These are phyloP conservation scores for Lecanicillium sp. DNA, from an alignment of 2,329 filamentous ascomycete genomes.

Conservation along the genomic window DNA sequence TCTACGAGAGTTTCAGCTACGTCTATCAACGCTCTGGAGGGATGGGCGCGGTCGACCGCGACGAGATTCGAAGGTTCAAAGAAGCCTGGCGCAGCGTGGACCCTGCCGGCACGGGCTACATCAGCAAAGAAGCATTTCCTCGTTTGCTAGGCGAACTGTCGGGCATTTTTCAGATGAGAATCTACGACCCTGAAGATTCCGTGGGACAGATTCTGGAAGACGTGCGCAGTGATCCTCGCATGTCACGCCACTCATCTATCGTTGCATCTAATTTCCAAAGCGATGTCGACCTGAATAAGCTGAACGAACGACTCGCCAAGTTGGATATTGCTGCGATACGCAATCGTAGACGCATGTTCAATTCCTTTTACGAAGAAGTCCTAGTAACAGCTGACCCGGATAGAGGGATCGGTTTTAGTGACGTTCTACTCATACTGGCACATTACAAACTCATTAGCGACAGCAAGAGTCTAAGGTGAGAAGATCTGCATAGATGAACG, in stretches of 20 bases:
- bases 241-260: slow-evolving; percentile 47
- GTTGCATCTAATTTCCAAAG: slow-evolving; percentile 41
- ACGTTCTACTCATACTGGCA: slow-evolving; percentile 87
- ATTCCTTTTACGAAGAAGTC: slow-evolving; percentile 95
- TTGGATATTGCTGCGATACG: slow-evolving; percentile 73
- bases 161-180: slow-evolving; percentile 93
- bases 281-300: slow-evolving; percentile 63
- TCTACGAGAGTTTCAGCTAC: slow-evolving; percentile 98
- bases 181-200: slow-evolving; percentile 87
- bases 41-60: slow-evolving; percentile 81
- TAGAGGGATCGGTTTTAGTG: slow-evolving; percentile 83
- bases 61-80: slow-evolving; percentile 95
- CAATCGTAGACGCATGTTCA: slow-evolving; percentile 69
- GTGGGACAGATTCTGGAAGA: slow-evolving; percentile 83
- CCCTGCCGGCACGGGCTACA: slow-evolving; percentile 83
- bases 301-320: slow-evolving; percentile 64
- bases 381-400: slow-evolving; percentile 88
- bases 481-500: slow-evolving; percentile 7
- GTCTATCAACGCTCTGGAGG: slow-evolving; percentile 95
- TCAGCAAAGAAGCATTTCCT: slow-evolving; percentile 83
- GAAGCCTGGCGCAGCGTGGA: slow-evolving; percentile 97
- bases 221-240: slow-evolving; percentile 53
- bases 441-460: slow-evolving; percentile 99
- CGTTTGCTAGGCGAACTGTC: slow-evolving; percentile 85
- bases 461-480: slow-evolving; percentile 81